These are phyloP conservation scores for Talaromyces nanjingensis DNA, from an alignment of 495 filamentous ascomycete genomes.

Conservation along the genomic window DNA sequence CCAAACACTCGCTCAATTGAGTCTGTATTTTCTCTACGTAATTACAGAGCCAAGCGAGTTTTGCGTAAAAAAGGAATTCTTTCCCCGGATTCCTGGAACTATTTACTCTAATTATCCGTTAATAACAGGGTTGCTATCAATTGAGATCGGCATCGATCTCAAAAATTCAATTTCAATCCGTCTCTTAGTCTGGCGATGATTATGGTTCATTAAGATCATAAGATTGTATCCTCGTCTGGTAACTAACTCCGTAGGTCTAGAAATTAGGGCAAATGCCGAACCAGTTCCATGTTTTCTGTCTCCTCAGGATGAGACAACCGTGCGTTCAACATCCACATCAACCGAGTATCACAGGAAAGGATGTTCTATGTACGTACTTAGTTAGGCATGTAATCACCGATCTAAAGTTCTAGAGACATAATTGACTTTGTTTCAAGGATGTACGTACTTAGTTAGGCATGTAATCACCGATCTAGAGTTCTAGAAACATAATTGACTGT, in stretches of 20 bases:
- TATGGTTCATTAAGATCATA: neutral
- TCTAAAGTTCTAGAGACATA: too few species aligned
- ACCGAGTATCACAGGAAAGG: neutral
- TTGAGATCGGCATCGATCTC: neutral
- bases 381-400: neutral
- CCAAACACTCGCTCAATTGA: neutral
- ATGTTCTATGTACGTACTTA: neutral
- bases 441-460: neutral
- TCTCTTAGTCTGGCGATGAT: neutral
- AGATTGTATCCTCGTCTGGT: too few species aligned
- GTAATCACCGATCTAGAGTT: neutral
- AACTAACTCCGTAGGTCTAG: neutral
- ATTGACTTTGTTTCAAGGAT: too few species aligned
- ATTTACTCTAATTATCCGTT: neutral
- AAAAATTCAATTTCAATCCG: neutral
- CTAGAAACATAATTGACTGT: neutral
- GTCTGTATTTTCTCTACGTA: neutral
- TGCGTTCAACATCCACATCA: neutral
- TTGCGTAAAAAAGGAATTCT: neutral
- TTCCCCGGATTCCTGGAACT: neutral
- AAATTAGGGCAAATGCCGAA: neutral
- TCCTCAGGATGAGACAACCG: neutral
- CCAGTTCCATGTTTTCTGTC: neutral
- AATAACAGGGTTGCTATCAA: neutral
- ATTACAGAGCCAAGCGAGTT: neutral